These are phyloP conservation scores for Wickerhamomyces alni DNA, from an alignment of 805 yeast genomes.

Conservation along the genomic window DNA sequence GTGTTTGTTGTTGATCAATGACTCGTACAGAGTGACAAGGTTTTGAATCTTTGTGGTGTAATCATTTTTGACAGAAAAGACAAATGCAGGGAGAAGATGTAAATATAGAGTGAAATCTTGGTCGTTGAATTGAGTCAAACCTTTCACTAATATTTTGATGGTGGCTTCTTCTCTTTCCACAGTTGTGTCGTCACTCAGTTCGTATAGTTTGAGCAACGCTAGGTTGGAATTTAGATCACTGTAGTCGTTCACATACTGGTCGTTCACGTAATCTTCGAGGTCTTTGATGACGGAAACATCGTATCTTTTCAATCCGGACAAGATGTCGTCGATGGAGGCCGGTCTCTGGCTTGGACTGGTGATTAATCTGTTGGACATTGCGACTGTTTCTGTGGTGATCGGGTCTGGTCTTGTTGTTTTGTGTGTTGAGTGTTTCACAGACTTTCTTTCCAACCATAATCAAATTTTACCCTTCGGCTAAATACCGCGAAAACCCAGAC, in stretches of 20 bases:
- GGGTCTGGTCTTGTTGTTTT: too few relatives aligned
- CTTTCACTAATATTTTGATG: slow-evolving; percentile 33
- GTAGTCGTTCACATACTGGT: slow-evolving; percentile 32
- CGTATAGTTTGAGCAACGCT: slow-evolving; percentile 40
- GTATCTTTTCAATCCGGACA: slow-evolving; percentile 38
- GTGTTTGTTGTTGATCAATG: slow-evolving; percentile 17
- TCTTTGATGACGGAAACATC: slow-evolving; percentile 36
- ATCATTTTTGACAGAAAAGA: slow-evolving; percentile 21
- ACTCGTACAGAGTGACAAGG: slow-evolving; percentile 19
- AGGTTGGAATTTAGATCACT: slow-evolving; percentile 38
- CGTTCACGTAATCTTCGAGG: slow-evolving; percentile 37
- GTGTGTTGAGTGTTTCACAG: neutral
- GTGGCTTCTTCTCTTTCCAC: slow-evolving; percentile 33
- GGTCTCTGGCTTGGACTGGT: slow-evolving; percentile 33
- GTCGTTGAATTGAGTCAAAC: slow-evolving; percentile 34
- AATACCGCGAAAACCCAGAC: neutral
- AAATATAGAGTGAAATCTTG: slow-evolving; percentile 38
- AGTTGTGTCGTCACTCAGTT: slow-evolving; percentile 28
- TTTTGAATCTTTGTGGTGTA: slow-evolving; percentile 21
- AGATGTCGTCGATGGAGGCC: slow-evolving; percentile 31
- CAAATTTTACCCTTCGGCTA: neutral
- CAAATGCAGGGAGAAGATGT: slow-evolving; percentile 38
- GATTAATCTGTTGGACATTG: slow-evolving; percentile 25
- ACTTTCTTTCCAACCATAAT: too few relatives aligned
- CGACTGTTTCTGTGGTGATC: neutral